A percentile compares a stretch with the other conserved stretches of the same genome.
These are phyloP conservation scores for Aspergillus flavus DNA, from an alignment of 2,329 filamentous ascomycete species.

Conservation along the genomic window DNA sequence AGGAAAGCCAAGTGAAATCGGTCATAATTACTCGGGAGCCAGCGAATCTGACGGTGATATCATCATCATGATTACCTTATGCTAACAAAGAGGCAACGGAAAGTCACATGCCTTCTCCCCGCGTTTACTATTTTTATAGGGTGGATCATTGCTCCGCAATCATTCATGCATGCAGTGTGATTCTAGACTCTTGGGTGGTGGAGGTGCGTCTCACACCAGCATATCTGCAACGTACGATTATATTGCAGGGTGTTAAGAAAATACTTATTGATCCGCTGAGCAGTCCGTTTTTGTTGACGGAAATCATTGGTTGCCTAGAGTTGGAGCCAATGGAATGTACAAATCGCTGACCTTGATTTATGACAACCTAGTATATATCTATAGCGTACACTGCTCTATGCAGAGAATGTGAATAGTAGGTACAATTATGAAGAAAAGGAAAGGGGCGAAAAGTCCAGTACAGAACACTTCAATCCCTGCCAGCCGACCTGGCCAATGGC, in stretches of 20 bases:
- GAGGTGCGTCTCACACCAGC: neutral
- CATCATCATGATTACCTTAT: neutral
- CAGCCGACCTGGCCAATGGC: neutral
- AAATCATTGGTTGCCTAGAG: neutral
- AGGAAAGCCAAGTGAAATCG: neutral
- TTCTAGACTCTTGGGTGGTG: neutral
- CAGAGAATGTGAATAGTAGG: neutral
- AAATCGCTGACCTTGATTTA: neutral
- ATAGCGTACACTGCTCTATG: neutral
- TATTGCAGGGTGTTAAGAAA: neutral
- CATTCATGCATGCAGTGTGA: neutral
- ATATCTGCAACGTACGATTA: neutral
- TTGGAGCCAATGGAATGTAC: neutral
- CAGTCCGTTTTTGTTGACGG: neutral
- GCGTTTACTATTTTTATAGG: neutral
- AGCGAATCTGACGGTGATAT: neutral
- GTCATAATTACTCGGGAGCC: neutral
- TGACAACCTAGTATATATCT: neutral
- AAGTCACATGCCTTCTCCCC: neutral
- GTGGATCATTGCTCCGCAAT: conserved; percentile 1
- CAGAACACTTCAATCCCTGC: neutral
- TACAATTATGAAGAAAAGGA: neutral
- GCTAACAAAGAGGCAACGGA: neutral
- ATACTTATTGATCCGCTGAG: neutral
- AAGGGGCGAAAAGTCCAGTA: neutral